These are phyloP conservation scores for Globisporangium solare DNA, from an alignment of 352 stramenopile genomes.

Conservation along the genomic window DNA sequence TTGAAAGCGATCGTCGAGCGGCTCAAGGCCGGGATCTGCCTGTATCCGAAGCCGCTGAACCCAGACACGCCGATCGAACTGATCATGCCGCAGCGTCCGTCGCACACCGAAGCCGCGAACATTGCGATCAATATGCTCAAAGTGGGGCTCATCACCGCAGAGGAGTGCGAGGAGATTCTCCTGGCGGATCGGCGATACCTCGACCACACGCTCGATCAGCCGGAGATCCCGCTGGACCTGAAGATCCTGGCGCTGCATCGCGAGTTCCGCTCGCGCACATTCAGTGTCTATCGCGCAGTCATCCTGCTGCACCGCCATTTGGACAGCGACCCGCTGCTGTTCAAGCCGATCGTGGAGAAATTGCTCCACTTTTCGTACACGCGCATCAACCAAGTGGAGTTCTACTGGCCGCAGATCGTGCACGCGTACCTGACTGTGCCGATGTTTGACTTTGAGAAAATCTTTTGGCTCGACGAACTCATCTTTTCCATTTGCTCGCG, in stretches of 20 bases:
- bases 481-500: conserved; percentile 86
- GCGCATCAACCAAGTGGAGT: conserved; percentile 89
- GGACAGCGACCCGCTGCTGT: conserved; percentile 80
- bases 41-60: conserved; percentile 84
- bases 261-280: conserved; percentile 78
- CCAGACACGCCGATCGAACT: conserved; percentile 81
- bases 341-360: conserved; percentile 85
- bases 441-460: conserved; percentile 89
- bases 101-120: conserved; percentile 75
- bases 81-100: conserved; percentile 81
- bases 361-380: conserved; percentile 85
- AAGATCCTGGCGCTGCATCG: conserved; percentile 84
- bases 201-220: conserved; percentile 80
- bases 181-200: conserved; percentile 79
- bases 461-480: conserved; percentile 87
- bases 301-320: conserved; percentile 83
- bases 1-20: conserved; percentile 81
- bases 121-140: conserved; percentile 88
- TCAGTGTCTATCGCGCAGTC: conserved; percentile 80
- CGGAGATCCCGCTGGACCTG: conserved; percentile 78
- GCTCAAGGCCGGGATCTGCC: conserved; percentile 79
- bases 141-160: conserved; percentile 71
- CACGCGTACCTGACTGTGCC: conserved; percentile 85
- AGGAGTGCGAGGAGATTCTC: conserved; percentile 86
- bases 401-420: conserved; percentile 90